Evolutionary conservation across 2,329 filamentous ascomycete species (phyloP).

Genomic region (Pyrenophora teres): DNA sequence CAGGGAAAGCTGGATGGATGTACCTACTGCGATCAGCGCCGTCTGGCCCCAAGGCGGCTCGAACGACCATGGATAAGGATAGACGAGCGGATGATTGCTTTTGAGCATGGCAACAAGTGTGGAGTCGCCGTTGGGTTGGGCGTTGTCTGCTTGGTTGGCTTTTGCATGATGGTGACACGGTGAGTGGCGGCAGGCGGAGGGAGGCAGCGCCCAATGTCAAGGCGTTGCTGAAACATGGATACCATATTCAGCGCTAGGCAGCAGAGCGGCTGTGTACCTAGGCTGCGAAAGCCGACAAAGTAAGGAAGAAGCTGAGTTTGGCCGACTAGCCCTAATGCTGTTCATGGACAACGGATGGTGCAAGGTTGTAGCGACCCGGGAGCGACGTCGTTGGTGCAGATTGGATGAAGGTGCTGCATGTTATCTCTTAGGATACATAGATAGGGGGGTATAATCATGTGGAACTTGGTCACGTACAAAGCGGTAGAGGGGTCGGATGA

Average conservation of each 20-base stretch:
- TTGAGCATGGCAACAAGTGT: slow-evolving; percentile 6
- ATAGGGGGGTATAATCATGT: slow-evolving; percentile 13
- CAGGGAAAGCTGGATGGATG: slow-evolving; percentile 9
- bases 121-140: slow-evolving; percentile 12
- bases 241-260: slow-evolving; percentile 23
- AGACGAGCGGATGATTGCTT: slow-evolving; percentile 13
- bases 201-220: slow-evolving; percentile 15
- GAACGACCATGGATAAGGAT: slow-evolving; percentile 10
- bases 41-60: slow-evolving; percentile 17
- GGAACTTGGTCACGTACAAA: slow-evolving; percentile 22
- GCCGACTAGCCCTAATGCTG: slow-evolving; percentile 23
- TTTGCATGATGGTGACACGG: slow-evolving; percentile 28
- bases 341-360: slow-evolving; percentile 7
- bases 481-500: slow-evolving; percentile 19
- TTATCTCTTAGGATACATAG: slow-evolving; percentile 14
- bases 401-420: slow-evolving; percentile 23
- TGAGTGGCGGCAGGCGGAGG: slow-evolving; percentile 19
- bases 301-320: slow-evolving; percentile 23
- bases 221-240: slow-evolving; percentile 20
- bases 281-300: slow-evolving; percentile 28
- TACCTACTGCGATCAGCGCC: slow-evolving; percentile 12
- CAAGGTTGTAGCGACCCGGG: slow-evolving; percentile 11
- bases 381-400: slow-evolving; percentile 21
- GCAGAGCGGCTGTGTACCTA: slow-evolving; percentile 18
- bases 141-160: slow-evolving; percentile 19